Evolutionary conservation across 2,329 filamentous ascomycete species (phyloP).

Genomic region (Talaromyces funiculosus): DNA sequence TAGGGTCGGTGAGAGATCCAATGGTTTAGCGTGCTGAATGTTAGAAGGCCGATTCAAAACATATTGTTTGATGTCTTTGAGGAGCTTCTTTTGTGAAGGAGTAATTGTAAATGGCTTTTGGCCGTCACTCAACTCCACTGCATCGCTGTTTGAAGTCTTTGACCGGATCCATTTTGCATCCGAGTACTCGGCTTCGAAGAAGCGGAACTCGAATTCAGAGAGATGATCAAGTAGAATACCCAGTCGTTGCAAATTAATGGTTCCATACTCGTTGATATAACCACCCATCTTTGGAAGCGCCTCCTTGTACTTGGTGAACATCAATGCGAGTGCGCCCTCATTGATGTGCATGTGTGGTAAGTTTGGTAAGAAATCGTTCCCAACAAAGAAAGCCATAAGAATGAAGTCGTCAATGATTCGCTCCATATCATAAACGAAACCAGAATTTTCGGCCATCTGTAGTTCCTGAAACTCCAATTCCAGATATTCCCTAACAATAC

Average conservation of each 20-base stretch:
- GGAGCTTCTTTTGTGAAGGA: conserved; percentile 72
- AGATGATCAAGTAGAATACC: conserved; percentile 74
- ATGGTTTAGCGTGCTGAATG: conserved; percentile 42
- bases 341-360: conserved; percentile 96
- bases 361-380: conserved; percentile 98
- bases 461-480: conserved; percentile 96
- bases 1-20: conserved; percentile 68
- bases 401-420: conserved; percentile 98
- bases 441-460: conserved; percentile 64
- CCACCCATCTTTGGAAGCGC: conserved; percentile 81
- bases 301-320: conserved; percentile 95
- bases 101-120: conserved; percentile 67
- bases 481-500: conserved; percentile 93
- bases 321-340: conserved; percentile 89
- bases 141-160: conserved; percentile 69
- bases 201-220: conserved; percentile 80
- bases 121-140: conserved; percentile 53
- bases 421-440: conserved; percentile 86
- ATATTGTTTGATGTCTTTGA: conserved; percentile 75
- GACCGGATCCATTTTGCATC: conserved; percentile 89
- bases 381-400: conserved; percentile 98
- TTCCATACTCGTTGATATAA: conserved; percentile 93
- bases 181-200: conserved; percentile 84
- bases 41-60: conserved; percentile 62
- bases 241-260: conserved; percentile 80